Evolutionary conservation across 495 filamentous ascomycete species (phyloP).

Genomic region (Trichocladium antarcticum): DNA sequence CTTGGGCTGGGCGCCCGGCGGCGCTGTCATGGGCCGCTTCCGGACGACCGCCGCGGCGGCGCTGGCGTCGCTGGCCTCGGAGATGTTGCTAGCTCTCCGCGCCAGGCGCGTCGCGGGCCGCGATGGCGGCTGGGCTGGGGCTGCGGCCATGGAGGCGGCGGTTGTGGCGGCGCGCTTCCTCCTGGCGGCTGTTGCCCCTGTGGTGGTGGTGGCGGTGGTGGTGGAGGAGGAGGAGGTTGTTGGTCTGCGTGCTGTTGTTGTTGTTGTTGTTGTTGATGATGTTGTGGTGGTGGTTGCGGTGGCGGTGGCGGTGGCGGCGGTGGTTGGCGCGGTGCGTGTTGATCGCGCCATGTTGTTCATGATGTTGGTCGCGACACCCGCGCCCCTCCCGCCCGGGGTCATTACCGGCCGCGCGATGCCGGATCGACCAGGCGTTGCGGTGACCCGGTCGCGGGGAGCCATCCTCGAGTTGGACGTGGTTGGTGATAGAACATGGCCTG

Average conservation of each 20-base stretch:
- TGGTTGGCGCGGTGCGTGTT: slow-evolving; percentile 37
- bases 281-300: neutral
- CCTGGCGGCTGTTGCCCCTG: slow-evolving; percentile 17
- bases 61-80: slow-evolving; percentile 42
- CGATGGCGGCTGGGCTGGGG: slow-evolving; percentile 5
- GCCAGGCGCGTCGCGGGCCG: slow-evolving; percentile 31
- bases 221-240: neutral
- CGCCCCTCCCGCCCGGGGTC: slow-evolving; percentile 10
- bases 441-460: slow-evolving; percentile 30
- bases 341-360: slow-evolving; percentile 48
- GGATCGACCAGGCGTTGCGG: neutral
- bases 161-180: slow-evolving; percentile 28
- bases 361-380: slow-evolving; percentile 26
- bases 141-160: too few species aligned
- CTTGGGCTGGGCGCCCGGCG: slow-evolving; percentile 12
- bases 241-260: slow-evolving; percentile 23
- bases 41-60: slow-evolving; percentile 34
- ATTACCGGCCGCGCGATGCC: slow-evolving; percentile 1
- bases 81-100: slow-evolving; percentile 37
- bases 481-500: slow-evolving; percentile 58
- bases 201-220: neutral
- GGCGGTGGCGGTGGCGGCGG: slow-evolving; percentile 17
- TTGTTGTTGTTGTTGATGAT: slow-evolving; percentile 41
- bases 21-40: slow-evolving; percentile 33
- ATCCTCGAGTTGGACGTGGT: slow-evolving; percentile 70